phyloP scores from a whole-genome alignment of 345 rosid genomes.

The Rhodomyrtus tomentosa region DNA sequence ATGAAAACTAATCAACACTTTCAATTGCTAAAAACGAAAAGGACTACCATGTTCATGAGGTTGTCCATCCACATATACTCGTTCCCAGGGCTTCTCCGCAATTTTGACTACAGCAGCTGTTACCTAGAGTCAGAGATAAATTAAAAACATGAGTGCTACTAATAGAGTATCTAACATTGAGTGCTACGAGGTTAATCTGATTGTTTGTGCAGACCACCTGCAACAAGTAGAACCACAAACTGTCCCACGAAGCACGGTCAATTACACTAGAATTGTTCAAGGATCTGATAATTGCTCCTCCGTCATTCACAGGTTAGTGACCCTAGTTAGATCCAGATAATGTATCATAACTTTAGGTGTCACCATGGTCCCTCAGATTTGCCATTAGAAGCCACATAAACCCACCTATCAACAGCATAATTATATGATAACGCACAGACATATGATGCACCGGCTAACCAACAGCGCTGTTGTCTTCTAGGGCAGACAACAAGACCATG shows the following conservation, averaged over 20 bases:
- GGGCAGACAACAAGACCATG: neutral
- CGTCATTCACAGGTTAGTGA: neutral
- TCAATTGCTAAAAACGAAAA: neutral
- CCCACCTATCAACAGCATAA: neutral
- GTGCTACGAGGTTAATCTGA: neutral
- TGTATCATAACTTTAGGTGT: neutral
- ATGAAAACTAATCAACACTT: neutral
- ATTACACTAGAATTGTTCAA: neutral
- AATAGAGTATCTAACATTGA: neutral
- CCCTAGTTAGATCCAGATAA: neutral
- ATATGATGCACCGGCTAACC: neutral
- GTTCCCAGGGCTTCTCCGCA: conserved; percentile 97
- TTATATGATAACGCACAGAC: neutral
- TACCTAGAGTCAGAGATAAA: conserved; percentile 33
- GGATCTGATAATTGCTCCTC: neutral
- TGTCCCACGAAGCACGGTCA: neutral
- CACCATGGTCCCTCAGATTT: neutral
- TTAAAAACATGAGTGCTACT: neutral
- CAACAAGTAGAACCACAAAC: neutral
- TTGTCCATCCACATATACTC: conserved; percentile 47
- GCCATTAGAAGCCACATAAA: no score
- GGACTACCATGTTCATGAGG: conserved; percentile 69
- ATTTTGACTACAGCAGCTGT: conserved; percentile 53
- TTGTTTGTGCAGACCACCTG: neutral
- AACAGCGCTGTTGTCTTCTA: neutral